Evolutionary conservation across 108 stramenopile species (phyloP), one percentile per base, ranked within the genome.

Genomic region (Pseudonitzschia pungens): DNA sequence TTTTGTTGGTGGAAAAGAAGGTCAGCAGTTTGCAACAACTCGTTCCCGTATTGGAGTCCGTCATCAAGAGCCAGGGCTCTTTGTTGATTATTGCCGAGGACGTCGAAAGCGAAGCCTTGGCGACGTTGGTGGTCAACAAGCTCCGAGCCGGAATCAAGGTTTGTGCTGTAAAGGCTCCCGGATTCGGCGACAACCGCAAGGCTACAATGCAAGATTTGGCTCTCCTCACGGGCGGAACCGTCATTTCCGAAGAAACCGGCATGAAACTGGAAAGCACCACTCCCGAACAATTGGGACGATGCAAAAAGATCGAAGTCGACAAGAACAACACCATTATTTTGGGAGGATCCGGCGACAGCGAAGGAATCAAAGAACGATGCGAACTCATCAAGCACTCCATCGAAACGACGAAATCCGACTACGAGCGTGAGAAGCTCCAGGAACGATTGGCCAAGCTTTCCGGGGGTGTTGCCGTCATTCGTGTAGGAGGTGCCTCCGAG

Each of bases 161-260:
- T 33, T 97, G 97, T 78, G 99, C 99, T 32, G 99, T 99, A 53
- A 99, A 99, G 92, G 97, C 99, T 27, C 99, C 99, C 12, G 99
- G 99, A 58, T 99, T 99, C 74, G 99, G 99, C 55, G 99, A 99
- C 88, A 99, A 99, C 90, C 95, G 99, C 60, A 99, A 99, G 93
- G 98, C 98, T 22, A 99, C 98, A 73, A 91, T 99, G 92, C 98
- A 99, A 86, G 99, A 99, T 84, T 79, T 99, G 62, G 99, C 99
- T 68, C 90, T 97, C 70, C 79, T 99, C 40, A 99, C 99, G 27
- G 99, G 99, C 28, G 99, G 93, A 48, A 96, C 93, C 63, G 98
- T 99, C 69, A 92, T 99, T 75, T 96, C 94, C 60, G 95, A 99
- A 81, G 99, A 99, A 69, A 86, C 96, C 40, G 98, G 98, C 10